Percentiles rank a stretch among this genome's conserved stretches.
These are phyloP conservation scores for Coprinellus aureogranulatus DNA, from an alignment of 768 basidiomycete genomes.

Conservation along the genomic window DNA sequence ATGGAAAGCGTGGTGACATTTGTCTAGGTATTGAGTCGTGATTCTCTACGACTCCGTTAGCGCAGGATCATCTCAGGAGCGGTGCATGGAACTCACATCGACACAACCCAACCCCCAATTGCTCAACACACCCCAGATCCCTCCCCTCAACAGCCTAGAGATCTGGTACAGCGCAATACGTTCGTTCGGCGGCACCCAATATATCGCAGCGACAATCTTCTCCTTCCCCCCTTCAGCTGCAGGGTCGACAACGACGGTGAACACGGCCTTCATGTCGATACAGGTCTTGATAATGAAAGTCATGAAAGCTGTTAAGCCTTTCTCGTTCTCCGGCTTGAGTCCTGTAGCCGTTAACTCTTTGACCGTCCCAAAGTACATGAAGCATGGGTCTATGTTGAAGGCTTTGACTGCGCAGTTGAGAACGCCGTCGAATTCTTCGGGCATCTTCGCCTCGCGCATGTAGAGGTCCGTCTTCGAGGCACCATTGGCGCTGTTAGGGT, in stretches of 20 bases:
- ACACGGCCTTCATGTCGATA: conserved; percentile 20
- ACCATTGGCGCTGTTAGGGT: neutral
- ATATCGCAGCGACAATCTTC: conserved; percentile 20
- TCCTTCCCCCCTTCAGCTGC: conserved; percentile 9
- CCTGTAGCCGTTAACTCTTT: conserved; percentile 20
- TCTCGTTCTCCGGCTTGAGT: conserved; percentile 12
- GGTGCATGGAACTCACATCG: conserved; percentile 12
- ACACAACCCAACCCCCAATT: conserved; percentile 20
- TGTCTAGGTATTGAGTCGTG: conserved; percentile 14
- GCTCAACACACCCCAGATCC: conserved; percentile 15
- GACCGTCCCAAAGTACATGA: conserved; percentile 26
- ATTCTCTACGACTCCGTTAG: neutral
- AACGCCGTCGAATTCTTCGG: conserved; percentile 23
- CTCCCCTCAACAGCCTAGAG: conserved; percentile 16
- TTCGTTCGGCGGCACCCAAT: conserved; percentile 26
- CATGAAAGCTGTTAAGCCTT: conserved; percentile 13
- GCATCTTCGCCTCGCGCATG: conserved; percentile 11
- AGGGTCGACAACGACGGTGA: conserved; percentile 25
- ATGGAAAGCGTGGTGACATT: conserved; percentile 15
- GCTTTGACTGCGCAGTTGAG: conserved; percentile 18
- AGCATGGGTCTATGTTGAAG: conserved; percentile 27
- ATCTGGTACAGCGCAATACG: conserved; percentile 22
- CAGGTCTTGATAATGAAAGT: conserved; percentile 20
- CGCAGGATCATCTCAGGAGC: neutral
- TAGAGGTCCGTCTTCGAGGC: neutral